Evolutionary conservation across 2,329 filamentous ascomycete genomes (phyloP), one percentile per base, ranked within the genome.

Genomic region (Waltergamsia citrina): DNA sequence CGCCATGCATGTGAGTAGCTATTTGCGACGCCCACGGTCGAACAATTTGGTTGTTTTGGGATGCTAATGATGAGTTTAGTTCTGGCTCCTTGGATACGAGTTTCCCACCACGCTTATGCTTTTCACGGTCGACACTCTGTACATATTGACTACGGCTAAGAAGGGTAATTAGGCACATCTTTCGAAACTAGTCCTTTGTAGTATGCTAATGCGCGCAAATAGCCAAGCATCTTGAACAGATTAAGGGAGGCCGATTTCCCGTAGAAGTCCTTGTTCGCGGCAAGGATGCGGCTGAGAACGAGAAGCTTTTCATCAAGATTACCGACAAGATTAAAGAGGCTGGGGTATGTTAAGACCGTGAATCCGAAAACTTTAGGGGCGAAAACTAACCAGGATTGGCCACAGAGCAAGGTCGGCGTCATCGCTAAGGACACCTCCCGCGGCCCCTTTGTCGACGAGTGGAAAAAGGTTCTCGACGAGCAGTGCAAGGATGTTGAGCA

Each of bases 41-140:
- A 18, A 5, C 14, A 16, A 11, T 17, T 17, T 11, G n/a, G 6
- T 19, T 12, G 15, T 17, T 17, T 17, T 22, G 16, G 36, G 24
- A 36, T 38, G 33, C 43, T 45, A 37, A 48, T 47, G 20, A 24
- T 31, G 29, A 41, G 27, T 44, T 40, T 57, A 95, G 88, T 94
- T 96, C 62, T 98, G 93, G 93, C 72, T 98, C 36, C 75, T 98
- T 41, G 92, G 92, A 50, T 98, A 98, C 68, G 92, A 98, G 59
- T 98, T 98, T 53, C 92, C 92, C 22, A 88, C 90, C 25, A 98
- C 92, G 0, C 69, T 98, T 43, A 86, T 98, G 69, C 72, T 98
- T 34, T 79, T 98, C 56, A 96, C 90, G 2, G 66, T 80, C 40
- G 92, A 96, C 41, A 78, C 78, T 30, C 70, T 96, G 48, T 93